Evolutionary conservation across 2,329 filamentous ascomycete species (phyloP), one percentile per base, ranked within the genome.

Genomic region (Coleophoma cylindrospora): DNA sequence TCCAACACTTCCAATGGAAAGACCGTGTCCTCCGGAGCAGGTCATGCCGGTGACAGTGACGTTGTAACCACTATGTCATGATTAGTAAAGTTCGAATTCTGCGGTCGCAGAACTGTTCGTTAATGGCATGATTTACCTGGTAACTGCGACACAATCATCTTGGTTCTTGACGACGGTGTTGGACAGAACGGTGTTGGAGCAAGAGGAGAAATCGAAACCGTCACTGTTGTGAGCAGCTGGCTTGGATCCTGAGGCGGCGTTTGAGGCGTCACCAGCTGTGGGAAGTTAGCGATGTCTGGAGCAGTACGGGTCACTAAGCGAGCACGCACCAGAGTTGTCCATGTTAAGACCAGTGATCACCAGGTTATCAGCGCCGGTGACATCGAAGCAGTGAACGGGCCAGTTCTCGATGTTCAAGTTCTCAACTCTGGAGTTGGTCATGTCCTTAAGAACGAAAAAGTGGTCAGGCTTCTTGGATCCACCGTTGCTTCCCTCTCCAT

Each of bases 61-160:
- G 33, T 58, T 61, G 17, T 65, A 70, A 47, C 77, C 76, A 2
- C 72, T 27, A 27, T 27, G 27, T 27, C 27, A 27, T 27, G 27
- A 27, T 27, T 10, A 27, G 27, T 27, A 27, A 27, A 27, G 27
- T 6, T 27, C 27, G 27, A 27, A 27, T 3, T 4, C 22, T 27
- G 2, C 7, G 4, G 9, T 27, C 3, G 4, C 9, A 27, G 27
- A 27, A 8, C 27, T 27, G 27, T 7, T 27, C 7, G 27, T 7
- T 27, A 27, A 27, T 27, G 27, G 27, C 27, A 27, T 27, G 9
- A 27, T 5, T 27, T 27, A 27, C 27, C 27, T 76, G 65, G 79
- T 80, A 55, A 81, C 64, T 34, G 77, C 77, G 11, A 80, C 66
- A 56, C 77, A 81, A 58, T 81, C 78, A 51, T 81, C 77, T 64